Percentiles rank a stretch among this genome's conserved stretches.
These are phyloP conservation scores for Candida namnaoensis DNA, from an alignment of 805 yeast species.

Conservation along the genomic window DNA sequence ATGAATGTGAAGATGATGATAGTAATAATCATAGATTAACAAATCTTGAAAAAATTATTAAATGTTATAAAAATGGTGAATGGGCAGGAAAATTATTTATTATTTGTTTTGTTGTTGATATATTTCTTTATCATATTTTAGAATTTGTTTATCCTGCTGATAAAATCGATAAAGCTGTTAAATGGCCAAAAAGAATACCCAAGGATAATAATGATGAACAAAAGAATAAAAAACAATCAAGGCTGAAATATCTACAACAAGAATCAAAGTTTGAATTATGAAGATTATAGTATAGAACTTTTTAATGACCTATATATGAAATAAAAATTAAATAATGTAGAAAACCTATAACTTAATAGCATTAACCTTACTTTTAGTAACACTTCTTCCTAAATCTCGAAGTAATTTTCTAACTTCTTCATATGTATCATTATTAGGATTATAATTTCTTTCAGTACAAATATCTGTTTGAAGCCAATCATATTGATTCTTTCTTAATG, in stretches of 20 bases:
- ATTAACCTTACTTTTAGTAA: constrained; percentile 1
- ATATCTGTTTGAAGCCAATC: constrained; percentile 1
- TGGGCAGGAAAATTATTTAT: constrained; percentile 86
- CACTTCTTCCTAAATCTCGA: constrained; percentile 7
- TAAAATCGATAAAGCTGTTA: constrained; percentile 63
- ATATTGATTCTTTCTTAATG: constrained; percentile 4
- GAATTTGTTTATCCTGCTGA: constrained; percentile 65
- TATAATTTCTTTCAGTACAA: background rate
- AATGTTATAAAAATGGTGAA: constrained; percentile 62
- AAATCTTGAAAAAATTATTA: constrained; percentile 48
- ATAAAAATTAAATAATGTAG: too few species aligned
- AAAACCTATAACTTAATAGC: background rate
- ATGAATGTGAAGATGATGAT: constrained; percentile 32
- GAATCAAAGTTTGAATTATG: background rate
- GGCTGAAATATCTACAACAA: constrained; percentile 2
- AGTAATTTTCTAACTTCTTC: constrained; percentile 13
- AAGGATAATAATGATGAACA: background rate
- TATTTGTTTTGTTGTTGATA: constrained; percentile 74
- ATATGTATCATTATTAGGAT: background rate
- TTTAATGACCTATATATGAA: too few species aligned
- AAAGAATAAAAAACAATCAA: too few species aligned
- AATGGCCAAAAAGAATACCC: constrained; percentile 56
- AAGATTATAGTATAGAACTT: background rate
- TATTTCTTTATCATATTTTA: constrained; percentile 50
- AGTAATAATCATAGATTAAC: constrained; percentile 18